Evolutionary conservation across 345 rosid genomes (phyloP), one percentile per base, ranked within the genome.

Genomic region (Arabis hirsuta): DNA sequence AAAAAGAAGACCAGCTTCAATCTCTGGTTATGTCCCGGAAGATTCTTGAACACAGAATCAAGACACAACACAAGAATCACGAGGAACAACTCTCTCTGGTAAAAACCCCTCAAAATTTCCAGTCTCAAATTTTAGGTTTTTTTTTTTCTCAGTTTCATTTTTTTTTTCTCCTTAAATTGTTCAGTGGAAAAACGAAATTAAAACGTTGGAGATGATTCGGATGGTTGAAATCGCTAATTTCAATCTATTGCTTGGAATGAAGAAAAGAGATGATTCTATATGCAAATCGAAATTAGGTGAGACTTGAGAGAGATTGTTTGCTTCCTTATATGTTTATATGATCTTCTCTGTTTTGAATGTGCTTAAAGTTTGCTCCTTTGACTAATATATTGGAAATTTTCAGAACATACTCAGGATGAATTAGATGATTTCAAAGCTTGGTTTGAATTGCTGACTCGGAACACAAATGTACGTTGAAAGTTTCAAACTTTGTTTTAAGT

Each of bases 391-490:
- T 36, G n/a, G 12, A 47, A 34, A 14, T 50, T 61, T 80, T 60
- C 91, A 89, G 97, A 82, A 56, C 66, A 86, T 63, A 50, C 79
- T 4, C 74, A 82, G 70, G 88, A 81, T 14, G 88, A 82, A 42
- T 76, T 91, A 75, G 65, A 76, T 59, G 86, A 84, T 81, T 79
- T 86, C 71, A 81, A 47, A 76, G 73, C 74, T 16, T 38, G 22
- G 70, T 9, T 38, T 65, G 48, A 51, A 51, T 2, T 36, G 7
- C 11, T 20, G 12, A 65, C 5, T 48, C 2, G 5, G 50, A n/a
- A 24, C n/a, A 42, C 7, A 22, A 38, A 38, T 38, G 69, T 48
- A 48, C 7, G 56, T 34, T 45, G 34, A 56, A 34, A 9, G 44
- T 34, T 34, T 34, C n/a, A 0, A 56, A 34, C n/a, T 56, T 56